phyloP scores from a whole-genome alignment of 768 basidiomycete species.

The Russula earlei region DNA sequence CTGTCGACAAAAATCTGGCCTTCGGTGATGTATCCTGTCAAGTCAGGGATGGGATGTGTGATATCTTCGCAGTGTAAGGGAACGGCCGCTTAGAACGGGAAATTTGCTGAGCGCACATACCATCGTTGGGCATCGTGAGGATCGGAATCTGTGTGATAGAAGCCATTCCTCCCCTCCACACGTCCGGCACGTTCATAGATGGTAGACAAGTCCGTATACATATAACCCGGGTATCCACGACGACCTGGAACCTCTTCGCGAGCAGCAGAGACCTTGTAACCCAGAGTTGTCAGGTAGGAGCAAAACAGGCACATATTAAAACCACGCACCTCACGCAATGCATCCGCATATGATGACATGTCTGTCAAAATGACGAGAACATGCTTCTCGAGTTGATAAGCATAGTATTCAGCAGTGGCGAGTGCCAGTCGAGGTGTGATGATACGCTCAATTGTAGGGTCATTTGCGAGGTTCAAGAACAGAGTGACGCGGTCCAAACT shows the following conservation, averaged over 20 bases:
- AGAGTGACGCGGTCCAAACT: slow-evolving; percentile 94
- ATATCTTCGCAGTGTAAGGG: slow-evolving; percentile 54
- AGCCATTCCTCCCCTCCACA: slow-evolving; percentile 94
- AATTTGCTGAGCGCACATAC: slow-evolving; percentile 34
- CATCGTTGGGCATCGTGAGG: slow-evolving; percentile 99
- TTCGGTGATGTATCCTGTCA: slow-evolving; percentile 99
- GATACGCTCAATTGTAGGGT: slow-evolving; percentile 99
- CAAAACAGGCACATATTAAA: slow-evolving; percentile 17
- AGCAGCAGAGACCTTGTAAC: slow-evolving; percentile 80
- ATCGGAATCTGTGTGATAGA: slow-evolving; percentile 99
- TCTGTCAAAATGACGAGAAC: slow-evolving; percentile 98
- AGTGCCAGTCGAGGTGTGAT: slow-evolving; percentile 97
- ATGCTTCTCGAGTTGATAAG: slow-evolving; percentile 99
- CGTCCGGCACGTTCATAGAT: slow-evolving; percentile 99
- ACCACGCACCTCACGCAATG: slow-evolving; percentile 74
- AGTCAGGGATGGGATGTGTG: slow-evolving; percentile 99
- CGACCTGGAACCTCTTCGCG: slow-evolving; percentile 99
- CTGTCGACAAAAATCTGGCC: slow-evolving; percentile 99
- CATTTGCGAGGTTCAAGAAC: slow-evolving; percentile 97
- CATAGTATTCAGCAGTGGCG: slow-evolving; percentile 98
- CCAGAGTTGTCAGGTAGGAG: slow-evolving; percentile 8
- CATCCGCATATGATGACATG: slow-evolving; percentile 98
- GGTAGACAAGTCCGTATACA: slow-evolving; percentile 99
- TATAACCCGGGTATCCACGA: slow-evolving; percentile 96
- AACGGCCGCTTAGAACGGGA: slow-evolving; percentile 11